Percentiles rank a stretch among this genome's conserved stretches.
These are phyloP conservation scores for Scenedesmus sp. DNA, from an alignment of 163 green algal genomes.

Conservation along the genomic window DNA sequence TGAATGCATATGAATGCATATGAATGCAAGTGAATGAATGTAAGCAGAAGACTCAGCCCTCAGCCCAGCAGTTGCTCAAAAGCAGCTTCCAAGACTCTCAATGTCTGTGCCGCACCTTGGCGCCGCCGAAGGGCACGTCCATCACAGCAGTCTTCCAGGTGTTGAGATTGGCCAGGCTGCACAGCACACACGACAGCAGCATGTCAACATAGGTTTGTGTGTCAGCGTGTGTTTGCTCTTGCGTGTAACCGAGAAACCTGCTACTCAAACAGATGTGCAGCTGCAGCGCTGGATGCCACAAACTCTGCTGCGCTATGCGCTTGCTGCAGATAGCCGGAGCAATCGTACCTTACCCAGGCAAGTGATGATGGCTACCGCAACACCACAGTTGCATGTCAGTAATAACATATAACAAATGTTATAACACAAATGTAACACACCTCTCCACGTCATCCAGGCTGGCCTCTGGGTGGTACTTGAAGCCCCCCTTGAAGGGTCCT, in stretches of 20 bases:
- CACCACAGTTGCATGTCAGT: not conserved
- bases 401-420: not conserved
- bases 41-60: too few relatives aligned
- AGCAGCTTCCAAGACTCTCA: not conserved
- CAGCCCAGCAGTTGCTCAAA: too few relatives aligned
- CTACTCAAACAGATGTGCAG: too few relatives aligned
- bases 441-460: constrained; percentile 40
- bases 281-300: not conserved
- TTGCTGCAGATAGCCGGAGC: too few relatives aligned
- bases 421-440: not conserved
- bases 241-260: not conserved
- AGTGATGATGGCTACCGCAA: not conserved
- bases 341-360: not conserved
- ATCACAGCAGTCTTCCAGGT: constrained; percentile 88
- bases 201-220: not conserved
- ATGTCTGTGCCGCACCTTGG: constrained; percentile 61
- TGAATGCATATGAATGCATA: too few relatives aligned
- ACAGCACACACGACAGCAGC: not conserved
- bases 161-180: constrained; percentile 82
- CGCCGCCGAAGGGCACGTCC: constrained; percentile 85
- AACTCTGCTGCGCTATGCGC: not conserved
- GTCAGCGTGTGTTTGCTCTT: not conserved
- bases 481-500: constrained; percentile 80
- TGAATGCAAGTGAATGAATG: too few relatives aligned
- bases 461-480: constrained; percentile 55